phyloP scores from a whole-genome alignment of 1,284 basidiomycete species.

The Flammula alnicola region DNA sequence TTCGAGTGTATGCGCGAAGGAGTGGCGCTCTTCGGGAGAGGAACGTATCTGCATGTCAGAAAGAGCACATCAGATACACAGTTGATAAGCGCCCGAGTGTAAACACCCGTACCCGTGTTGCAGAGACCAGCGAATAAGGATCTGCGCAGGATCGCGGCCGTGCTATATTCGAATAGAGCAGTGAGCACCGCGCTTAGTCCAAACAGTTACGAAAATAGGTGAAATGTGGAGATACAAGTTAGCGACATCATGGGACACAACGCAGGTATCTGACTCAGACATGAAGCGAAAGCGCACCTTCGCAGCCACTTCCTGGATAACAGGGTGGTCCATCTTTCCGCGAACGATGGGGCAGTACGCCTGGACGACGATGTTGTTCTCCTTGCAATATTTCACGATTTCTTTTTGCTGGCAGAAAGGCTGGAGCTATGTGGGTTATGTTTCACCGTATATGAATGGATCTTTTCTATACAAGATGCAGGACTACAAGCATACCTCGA shows the following conservation, averaged over 20 bases:
- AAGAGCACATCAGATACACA: not conserved
- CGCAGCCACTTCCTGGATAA: constrained; percentile 54
- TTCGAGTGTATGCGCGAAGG: constrained; percentile 73
- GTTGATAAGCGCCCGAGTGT: not conserved
- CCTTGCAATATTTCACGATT: constrained; percentile 78
- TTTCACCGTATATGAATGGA: too few relatives aligned
- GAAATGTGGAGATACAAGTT: too few relatives aligned
- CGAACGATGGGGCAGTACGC: constrained; percentile 80
- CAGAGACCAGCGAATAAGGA: constrained; percentile 83
- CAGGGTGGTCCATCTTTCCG: constrained; percentile 60
- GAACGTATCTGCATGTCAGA: constrained; percentile 55
- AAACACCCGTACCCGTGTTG: constrained; percentile 67
- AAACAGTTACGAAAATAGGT: too few relatives aligned
- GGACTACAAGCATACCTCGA: constrained; percentile 66
- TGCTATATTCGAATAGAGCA: constrained; percentile 38
- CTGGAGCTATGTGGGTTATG: constrained; percentile 70
- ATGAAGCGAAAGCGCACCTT: too few relatives aligned
- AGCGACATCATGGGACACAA: too few relatives aligned
- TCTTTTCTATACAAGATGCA: too few relatives aligned
- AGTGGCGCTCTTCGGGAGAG: constrained; percentile 79
- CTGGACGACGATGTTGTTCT: constrained; percentile 73
- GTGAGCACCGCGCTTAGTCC: too few relatives aligned
- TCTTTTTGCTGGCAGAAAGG: constrained; percentile 83
- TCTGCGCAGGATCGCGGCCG: constrained; percentile 65
- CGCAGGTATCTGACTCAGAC: too few relatives aligned